These are phyloP conservation scores for Candida nanaspora DNA, from an alignment of 805 yeast genomes.

Conservation along the genomic window DNA sequence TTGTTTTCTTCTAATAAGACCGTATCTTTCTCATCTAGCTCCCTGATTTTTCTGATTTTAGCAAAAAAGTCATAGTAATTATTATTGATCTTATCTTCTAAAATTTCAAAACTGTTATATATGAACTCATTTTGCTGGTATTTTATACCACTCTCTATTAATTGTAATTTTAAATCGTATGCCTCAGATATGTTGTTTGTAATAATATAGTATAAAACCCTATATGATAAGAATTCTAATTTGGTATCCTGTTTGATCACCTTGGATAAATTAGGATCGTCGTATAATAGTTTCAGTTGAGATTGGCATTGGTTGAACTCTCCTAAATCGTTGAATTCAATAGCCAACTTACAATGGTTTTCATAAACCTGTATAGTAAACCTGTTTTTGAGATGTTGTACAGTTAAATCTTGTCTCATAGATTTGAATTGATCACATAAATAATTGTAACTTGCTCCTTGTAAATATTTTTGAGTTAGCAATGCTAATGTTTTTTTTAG, in stretches of 20 bases:
- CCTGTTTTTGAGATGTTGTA: conserved; percentile 74
- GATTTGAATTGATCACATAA: conserved; percentile 88
- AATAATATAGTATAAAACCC: conserved; percentile 66
- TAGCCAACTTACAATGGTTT: conserved; percentile 79
- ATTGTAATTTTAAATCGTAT: conserved; percentile 29
- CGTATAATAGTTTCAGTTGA: conserved; percentile 61
- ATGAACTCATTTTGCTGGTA: conserved; percentile 16
- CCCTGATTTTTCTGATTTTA: conserved; percentile 26
- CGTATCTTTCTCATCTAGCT: not conserved
- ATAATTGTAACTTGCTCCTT: conserved; percentile 60
- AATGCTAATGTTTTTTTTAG: conserved; percentile 50
- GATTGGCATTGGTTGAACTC: conserved; percentile 95
- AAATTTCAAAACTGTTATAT: conserved; percentile 28
- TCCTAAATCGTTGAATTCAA: conserved; percentile 78
- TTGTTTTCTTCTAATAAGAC: not conserved
- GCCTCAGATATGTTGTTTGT: conserved; percentile 61
- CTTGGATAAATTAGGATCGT: conserved; percentile 23
- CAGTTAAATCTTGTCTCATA: conserved; percentile 86
- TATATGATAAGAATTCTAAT: conserved; percentile 65
- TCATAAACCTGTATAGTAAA: conserved; percentile 80
- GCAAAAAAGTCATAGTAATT: conserved; percentile 51
- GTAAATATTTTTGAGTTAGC: conserved; percentile 45
- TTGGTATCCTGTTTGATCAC: conserved; percentile 26
- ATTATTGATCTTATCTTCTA: conserved; percentile 26
- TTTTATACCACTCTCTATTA: conserved; percentile 6